A percentile compares a stretch with the other conserved stretches of the same genome.
Conservation (phyloP, 2,329 filamentous ascomycete genomes). For the Salinomyces thailandicus region DNA sequence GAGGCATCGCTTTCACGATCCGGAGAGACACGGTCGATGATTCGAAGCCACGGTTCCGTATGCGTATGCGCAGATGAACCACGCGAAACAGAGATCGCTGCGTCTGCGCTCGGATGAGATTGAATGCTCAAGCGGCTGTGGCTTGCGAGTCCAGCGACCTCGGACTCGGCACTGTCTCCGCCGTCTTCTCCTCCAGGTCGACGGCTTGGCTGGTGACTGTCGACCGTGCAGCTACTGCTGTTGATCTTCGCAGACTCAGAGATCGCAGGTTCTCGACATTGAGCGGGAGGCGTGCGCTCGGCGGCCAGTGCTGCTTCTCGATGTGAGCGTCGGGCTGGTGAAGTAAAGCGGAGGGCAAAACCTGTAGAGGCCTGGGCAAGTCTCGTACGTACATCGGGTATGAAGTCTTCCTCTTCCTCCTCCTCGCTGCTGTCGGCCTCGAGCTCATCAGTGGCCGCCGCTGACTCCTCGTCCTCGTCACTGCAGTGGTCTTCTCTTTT, state of each 20-base stretch:
- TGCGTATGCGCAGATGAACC: conserved; percentile 5
- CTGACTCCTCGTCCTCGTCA: conserved; percentile 5
- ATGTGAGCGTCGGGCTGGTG: conserved; percentile 10
- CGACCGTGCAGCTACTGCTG: neutral
- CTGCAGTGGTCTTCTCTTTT: neutral
- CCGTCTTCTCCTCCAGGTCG: neutral
- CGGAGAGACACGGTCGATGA: conserved; percentile 4
- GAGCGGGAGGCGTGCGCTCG: conserved; percentile 11
- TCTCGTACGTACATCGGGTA: conserved; percentile 3
- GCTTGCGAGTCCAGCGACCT: conserved; percentile 8
- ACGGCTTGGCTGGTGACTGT: neutral
- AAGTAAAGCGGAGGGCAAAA: conserved; percentile 2
- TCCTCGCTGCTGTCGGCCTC: conserved; percentile 9
- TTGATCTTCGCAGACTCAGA: conserved; percentile 25
- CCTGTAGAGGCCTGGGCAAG: neutral
- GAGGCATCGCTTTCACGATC: neutral
- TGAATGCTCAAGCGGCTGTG: conserved; percentile 7
- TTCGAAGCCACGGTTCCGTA: conserved; percentile 11
- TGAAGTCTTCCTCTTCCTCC: conserved; percentile 10
- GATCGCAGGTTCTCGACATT: conserved; percentile 28
- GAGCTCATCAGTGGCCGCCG: conserved; percentile 3
- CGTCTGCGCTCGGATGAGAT: neutral
- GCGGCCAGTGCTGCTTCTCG: conserved; percentile 8
- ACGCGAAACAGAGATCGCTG: conserved; percentile 7
- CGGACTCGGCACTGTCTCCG: conserved; percentile 9